Conservation (phyloP, 257 asterid species). For the Solanum habrochaites region DNA sequence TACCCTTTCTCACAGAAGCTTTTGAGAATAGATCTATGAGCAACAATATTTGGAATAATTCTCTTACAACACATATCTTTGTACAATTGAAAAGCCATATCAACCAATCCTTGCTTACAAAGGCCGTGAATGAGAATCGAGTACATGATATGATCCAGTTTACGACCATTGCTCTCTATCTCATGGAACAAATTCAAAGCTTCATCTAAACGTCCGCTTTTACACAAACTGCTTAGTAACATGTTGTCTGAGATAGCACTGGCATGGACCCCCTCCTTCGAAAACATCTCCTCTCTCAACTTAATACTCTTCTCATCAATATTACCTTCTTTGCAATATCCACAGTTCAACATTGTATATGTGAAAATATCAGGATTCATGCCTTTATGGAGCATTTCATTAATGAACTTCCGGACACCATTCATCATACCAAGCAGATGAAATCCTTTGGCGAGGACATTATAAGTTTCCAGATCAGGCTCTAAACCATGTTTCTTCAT, state of each 20-base stretch:
- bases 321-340: constrained; percentile 43
- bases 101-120: constrained; percentile 52
- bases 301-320: constrained; percentile 47
- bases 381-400: constrained; percentile 21
- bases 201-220: constrained; percentile 35
- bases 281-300: constrained; percentile 46
- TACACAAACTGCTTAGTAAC: constrained; percentile 52
- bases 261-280: constrained; percentile 31
- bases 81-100: constrained; percentile 31
- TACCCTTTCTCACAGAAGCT: constrained; percentile 42
- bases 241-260: constrained; percentile 26
- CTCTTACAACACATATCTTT: constrained; percentile 37
- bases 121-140: constrained; percentile 52
- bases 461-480: constrained; percentile 61
- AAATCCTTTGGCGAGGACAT: constrained; percentile 64
- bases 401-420: constrained; percentile 26
- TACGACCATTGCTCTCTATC: constrained; percentile 33
- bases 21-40: constrained; percentile 34
- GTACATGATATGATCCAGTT: constrained; percentile 48
- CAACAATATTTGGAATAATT: constrained; percentile 21
- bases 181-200: constrained; percentile 45
- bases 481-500: constrained; percentile 64
- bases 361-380: constrained; percentile 36
- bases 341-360: constrained; percentile 36
- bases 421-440: constrained; percentile 44